Evolutionary conservation across 225 moss, liverwort and hornwort genomes (phyloP), one percentile per base, ranked within the genome.

Genomic region (Pseudoscleropodium purum): DNA sequence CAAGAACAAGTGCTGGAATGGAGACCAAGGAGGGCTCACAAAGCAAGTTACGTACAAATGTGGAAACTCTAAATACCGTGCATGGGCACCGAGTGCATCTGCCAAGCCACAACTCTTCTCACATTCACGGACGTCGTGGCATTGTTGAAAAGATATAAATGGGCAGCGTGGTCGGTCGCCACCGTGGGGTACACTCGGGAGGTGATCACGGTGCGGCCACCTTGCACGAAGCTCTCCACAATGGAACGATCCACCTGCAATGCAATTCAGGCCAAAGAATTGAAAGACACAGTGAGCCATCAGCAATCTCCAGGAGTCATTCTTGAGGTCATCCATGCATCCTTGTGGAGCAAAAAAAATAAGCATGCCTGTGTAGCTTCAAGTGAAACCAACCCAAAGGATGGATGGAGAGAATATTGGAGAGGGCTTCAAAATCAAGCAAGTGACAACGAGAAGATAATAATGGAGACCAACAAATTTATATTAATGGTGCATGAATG

Each of bases 201-300:
- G 81, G 97, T 97, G 30, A 96, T 96, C 23, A 92, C 95, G 36
- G 89, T 88, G 59, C 96, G 93, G 4, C 96, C 98, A 24, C 96
- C 96, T 93, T 96, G 95, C 31, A 93, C 98, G 45, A 98, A 98
- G 68, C 95, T 95, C 90, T 98, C 98, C 64, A 98, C 94, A 31
- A 98, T 91, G 56, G 96, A 98, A 6, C 92, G 93, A 86, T 98
- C 97, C 47, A 98, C 92, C 97, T 95, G 90, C 75, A 80, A 65
- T 5, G 89, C 69, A 75, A 73, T 5, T 24, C 13, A n/a, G 56
- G 19, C 19, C 17, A 56, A 19, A 56, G 19, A 56, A 2, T 30
- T 2, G 5, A 1, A 16, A 47, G 6, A 76, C 54, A 67, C 4
- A 2, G n/a, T n/a, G n/a, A n/a, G 11, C 13, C 52, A 65, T n/a